Conservation (phyloP, 192 early-diverging fungal genomes). For the Linnemannia zychae region DNA sequence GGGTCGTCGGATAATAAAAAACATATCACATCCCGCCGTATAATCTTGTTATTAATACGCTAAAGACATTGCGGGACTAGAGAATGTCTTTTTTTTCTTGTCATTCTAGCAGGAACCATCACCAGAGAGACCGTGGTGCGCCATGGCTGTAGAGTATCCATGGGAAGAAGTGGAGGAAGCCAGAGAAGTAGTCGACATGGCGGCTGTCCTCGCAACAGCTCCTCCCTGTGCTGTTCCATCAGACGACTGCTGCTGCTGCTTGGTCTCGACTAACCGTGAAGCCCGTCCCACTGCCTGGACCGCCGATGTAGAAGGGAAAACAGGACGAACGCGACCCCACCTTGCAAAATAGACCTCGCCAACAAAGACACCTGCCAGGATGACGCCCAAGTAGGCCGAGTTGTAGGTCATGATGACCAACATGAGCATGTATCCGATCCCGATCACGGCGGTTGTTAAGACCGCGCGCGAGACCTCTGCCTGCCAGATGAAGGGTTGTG, state of each 20-base stretch:
- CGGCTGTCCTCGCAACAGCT: background rate
- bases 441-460: conserved; percentile 49
- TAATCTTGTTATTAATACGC: background rate
- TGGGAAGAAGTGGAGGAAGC: conserved; percentile 13
- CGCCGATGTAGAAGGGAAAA: conserved; percentile 20
- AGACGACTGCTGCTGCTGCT: background rate
- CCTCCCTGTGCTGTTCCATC: background rate
- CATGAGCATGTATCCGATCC: conserved; percentile 65
- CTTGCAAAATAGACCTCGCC: conserved; percentile 67
- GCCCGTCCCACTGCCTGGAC: background rate
- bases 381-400: conserved; percentile 61
- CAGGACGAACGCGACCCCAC: conserved; percentile 48
- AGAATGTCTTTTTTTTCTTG: background rate
- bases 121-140: conserved; percentile 10
- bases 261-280: background rate
- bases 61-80: background rate
- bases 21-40: background rate
- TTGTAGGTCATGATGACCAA: conserved; percentile 68
- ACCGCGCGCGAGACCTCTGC: conserved; percentile 60
- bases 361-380: conserved; percentile 63
- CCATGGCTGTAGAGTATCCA: conserved; percentile 17
- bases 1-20: background rate
- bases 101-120: conserved; percentile 18
- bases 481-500: conserved; percentile 61
- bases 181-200: background rate